Evolutionary conservation across 208 protist species (phyloP), one percentile per base, ranked within the genome.

Genomic region (Crithidia fasciculata): DNA sequence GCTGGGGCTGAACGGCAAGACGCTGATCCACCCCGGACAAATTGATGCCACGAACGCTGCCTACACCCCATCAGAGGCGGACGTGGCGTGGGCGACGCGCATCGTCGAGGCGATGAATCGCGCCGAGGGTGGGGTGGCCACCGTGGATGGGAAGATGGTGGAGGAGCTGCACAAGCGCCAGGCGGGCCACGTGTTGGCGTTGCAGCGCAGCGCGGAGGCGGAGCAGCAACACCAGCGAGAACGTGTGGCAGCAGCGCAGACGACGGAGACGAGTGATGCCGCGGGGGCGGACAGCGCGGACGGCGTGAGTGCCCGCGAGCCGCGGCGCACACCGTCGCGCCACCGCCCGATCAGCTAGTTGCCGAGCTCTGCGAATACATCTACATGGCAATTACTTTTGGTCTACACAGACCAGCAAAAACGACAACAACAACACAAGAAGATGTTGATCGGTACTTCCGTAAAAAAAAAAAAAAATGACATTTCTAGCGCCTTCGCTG

Each of bases 1-100:
- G 10, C 68, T 97, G n/a, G 93, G 93, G 0, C 91, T 95, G 62
- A 81, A 96, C 57, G 93, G 93, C 44, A 92, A 91, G 66, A 84
- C 89, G 15, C 69, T 95, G 4, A 87, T 93, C 58, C 89, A 93
- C 64, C 84, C 88, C 12, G 61, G 69, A 15, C 90, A 95, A 76
- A 83, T 96, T 8, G 68, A 73, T 16, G 44, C 79, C 2, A 92
- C 86, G n/a, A 90, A 97, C 72, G 68, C 68, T 44, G 72, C 79
- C 39, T 97, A 86, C 72, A 83, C 70, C 8, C 91, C 90, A 15
- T 84, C 79, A 8, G 70, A 58, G 53, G 81, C 43, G 47, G 89
- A 94, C 58, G 75, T 95, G 76, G 55, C 75, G 74, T 94, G 90
- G 90, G 90, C 89, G 41, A 41, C 65, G 47, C 75, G 78, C 36